Conservation (phyloP, 2,329 filamentous ascomycete species). For the Trichophyton equinum region DNA sequence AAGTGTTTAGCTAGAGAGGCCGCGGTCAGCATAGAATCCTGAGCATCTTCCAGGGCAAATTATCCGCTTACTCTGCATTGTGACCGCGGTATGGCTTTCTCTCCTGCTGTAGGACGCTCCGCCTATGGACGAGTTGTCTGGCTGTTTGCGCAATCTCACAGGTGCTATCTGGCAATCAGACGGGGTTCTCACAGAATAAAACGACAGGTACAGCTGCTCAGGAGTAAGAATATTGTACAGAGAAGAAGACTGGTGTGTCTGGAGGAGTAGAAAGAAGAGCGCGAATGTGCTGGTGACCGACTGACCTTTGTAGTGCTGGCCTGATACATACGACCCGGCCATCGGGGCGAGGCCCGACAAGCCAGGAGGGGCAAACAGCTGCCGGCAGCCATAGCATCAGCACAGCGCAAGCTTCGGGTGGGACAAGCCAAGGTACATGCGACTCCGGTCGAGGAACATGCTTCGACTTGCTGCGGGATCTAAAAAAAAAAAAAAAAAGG, state of each 20-base stretch:
- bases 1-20: slow-evolving; percentile 57
- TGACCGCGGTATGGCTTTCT: slow-evolving; percentile 4
- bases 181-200: neutral
- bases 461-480: neutral
- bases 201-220: neutral
- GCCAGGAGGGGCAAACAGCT: neutral
- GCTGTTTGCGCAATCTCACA: neutral
- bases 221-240: neutral
- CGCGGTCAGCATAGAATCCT: slow-evolving; percentile 2
- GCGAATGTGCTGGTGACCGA: neutral
- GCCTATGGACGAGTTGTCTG: neutral
- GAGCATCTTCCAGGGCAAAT: slow-evolving; percentile 3
- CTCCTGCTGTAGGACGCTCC: neutral
- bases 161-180: neutral
- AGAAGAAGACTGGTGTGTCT: neutral
- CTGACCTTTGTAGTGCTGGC: neutral
- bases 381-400: neutral
- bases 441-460: neutral
- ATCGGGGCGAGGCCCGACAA: neutral
- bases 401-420: neutral
- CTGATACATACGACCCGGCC: neutral
- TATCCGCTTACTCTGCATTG: slow-evolving; percentile 25
- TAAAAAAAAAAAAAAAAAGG: no score
- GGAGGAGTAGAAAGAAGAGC: neutral
- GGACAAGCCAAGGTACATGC: neutral